Base-by-base conservation (phyloP, 2,329 filamentous ascomycete species). In the Hypoxylon sp. region DNA sequence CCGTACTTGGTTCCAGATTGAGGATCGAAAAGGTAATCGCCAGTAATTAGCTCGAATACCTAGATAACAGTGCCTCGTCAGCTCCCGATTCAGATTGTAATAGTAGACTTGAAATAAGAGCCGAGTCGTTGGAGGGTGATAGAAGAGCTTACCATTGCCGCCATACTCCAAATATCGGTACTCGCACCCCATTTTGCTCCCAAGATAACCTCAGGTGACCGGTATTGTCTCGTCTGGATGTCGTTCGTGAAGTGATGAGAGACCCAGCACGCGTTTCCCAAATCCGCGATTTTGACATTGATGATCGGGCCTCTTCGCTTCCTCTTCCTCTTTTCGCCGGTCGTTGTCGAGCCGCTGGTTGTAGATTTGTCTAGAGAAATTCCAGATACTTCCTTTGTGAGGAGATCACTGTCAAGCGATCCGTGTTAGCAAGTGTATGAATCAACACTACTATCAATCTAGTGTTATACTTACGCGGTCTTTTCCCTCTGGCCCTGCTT, bases 161-260 rank as follows among this genome's bases (percentile, higher is more conserved):
- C 94, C 96, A 99, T 99, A 82, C 95, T 98, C 96, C 96, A 99
- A 6, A 98, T 93, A 81, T 99, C 96, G 1, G 96, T 98, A 78
- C 95, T 98, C n/a, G 96, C 96, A 73, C 96, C 96, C 96, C 96
- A 99, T 84, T 98, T 98, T 2, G 94, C 90, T 41, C 96, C 96
- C 19, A 99, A 84, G 67, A 99, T 98, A 62, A 99, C 96, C 81
- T 99, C 96, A 1, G 96, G 96, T 1, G 96, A 98, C 63, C 96
- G 88, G 80, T 99, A 99, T 81, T 99, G 96, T 76, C 96, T 88
- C 7, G 96, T 99, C 80, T 99, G 96, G 75, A 99, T 99, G 79
- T 99, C 96, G 78, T 99, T 98, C 77, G 96, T 99, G 82, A 99
- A 99, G 81, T 99, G 96, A 79, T 99, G 96, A 72, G 94, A 94